Evolutionary conservation across 306 rosid genomes (phyloP).

Genomic region (Citrullus amarus): DNA sequence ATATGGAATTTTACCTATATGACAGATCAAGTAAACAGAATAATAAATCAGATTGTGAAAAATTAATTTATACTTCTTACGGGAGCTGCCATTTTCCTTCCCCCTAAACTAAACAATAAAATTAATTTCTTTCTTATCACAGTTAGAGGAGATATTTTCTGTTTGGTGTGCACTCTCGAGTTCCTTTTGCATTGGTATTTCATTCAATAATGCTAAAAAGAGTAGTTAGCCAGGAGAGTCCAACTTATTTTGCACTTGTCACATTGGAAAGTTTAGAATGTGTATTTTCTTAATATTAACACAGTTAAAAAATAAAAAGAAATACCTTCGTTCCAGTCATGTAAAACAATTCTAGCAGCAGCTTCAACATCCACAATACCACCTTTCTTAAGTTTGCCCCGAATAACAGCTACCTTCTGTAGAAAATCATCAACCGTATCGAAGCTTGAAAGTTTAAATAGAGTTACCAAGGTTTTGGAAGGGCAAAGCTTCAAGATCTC

Average conservation of each 20-base stretch:
- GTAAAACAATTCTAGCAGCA: slow-evolving; percentile 79
- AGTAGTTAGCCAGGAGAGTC: neutral
- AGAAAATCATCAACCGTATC: slow-evolving; percentile 76
- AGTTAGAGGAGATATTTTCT: neutral
- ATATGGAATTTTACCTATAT: slow-evolving; percentile 86
- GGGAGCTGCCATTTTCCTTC: neutral
- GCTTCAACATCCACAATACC: slow-evolving; percentile 65
- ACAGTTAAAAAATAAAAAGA: neutral
- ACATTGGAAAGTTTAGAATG: neutral
- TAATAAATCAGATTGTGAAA: neutral
- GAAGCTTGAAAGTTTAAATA: slow-evolving; percentile 71
- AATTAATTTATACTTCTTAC: neutral
- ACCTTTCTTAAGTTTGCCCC: slow-evolving; percentile 93
- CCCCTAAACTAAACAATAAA: neutral
- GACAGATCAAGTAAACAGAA: neutral
- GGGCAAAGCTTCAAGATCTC: slow-evolving; percentile 90
- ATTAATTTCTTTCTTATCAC: neutral
- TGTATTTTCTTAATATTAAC: neutral
- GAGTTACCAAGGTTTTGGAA: slow-evolving; percentile 43
- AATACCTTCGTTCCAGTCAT: slow-evolving; percentile 92
- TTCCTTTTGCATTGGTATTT: neutral
- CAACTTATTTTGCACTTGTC: neutral
- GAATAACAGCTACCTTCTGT: slow-evolving; percentile 66
- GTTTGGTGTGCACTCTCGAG: neutral
- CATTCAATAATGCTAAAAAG: neutral